Conservation (phyloP, 1,284 basidiomycete genomes). For the Rhodotorula sp. region DNA sequence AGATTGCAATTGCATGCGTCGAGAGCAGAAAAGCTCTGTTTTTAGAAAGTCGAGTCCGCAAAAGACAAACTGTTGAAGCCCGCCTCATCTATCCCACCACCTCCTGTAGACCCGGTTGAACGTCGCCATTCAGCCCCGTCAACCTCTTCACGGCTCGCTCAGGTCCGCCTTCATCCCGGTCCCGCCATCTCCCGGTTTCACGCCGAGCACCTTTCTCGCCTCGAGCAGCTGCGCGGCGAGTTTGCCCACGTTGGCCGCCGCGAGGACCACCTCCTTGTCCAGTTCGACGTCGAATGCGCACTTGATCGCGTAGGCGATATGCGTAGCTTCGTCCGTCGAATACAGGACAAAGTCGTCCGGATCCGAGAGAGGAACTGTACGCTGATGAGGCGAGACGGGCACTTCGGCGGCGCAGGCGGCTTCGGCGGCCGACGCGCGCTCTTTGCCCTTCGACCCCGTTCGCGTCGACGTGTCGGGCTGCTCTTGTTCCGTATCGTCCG, state of each 20-base stretch:
- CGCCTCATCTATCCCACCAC: neutral
- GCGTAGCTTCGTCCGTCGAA: constrained; percentile 80
- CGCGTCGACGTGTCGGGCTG: neutral
- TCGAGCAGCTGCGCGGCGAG: constrained; percentile 79
- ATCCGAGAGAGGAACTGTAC: constrained; percentile 51
- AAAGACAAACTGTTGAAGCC: neutral
- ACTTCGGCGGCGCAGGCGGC: neutral
- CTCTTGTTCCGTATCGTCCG: neutral
- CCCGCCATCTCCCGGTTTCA: constrained; percentile 11
- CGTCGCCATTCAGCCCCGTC: no score
- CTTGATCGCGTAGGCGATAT: constrained; percentile 74
- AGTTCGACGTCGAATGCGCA: constrained; percentile 84
- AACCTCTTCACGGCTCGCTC: constrained; percentile 3
- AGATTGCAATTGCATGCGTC: neutral
- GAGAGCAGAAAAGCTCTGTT: neutral
- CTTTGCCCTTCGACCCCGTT: constrained; percentile 43
- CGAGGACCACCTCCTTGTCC: constrained; percentile 81
- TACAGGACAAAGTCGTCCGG: constrained; percentile 93
- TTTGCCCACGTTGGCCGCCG: constrained; percentile 82
- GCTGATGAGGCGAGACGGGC: neutral
- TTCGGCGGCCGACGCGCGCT: constrained; percentile 3
- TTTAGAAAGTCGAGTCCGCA: neutral
- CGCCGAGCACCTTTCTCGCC: constrained; percentile 61
- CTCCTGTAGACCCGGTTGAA: neutral
- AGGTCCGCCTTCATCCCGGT: constrained; percentile 13